phyloP scores from a whole-genome alignment of 2,329 filamentous ascomycete genomes.

The Exophiala dermatitidis region DNA sequence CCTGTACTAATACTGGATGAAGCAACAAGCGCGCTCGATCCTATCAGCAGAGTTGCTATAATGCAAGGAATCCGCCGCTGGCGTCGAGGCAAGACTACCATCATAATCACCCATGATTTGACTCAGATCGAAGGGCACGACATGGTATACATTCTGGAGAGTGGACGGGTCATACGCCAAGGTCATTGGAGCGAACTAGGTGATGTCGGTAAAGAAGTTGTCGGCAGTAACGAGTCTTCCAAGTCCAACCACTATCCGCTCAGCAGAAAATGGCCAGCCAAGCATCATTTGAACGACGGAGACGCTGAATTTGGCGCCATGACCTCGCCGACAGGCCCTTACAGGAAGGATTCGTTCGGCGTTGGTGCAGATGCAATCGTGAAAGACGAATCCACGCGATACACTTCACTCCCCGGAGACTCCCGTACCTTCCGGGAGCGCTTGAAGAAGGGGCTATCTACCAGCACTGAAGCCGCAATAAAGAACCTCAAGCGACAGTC shows the following conservation, averaged over 20 bases:
- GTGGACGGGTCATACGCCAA: conserved; percentile 59
- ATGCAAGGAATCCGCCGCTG: conserved; percentile 70
- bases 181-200: conserved; percentile 56
- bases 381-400: neutral
- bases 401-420: neutral
- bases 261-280: too few species aligned
- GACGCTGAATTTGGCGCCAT: neutral
- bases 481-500: conserved; percentile 14
- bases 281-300: neutral
- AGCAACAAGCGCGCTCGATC: conserved; percentile 76
- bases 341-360: conserved; percentile 10
- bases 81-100: conserved; percentile 75
- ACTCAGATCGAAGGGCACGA: conserved; percentile 65
- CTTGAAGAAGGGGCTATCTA: neutral
- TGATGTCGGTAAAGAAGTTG: neutral
- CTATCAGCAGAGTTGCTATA: conserved; percentile 58
- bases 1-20: conserved; percentile 82
- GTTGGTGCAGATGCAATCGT: neutral
- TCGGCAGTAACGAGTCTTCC: neutral
- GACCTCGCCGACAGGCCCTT: neutral
- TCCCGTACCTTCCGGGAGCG: neutral
- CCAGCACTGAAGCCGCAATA: conserved; percentile 6
- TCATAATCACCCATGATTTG: conserved; percentile 88
- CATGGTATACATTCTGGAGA: conserved; percentile 71
- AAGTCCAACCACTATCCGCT: neutral